A percentile compares a stretch with the other conserved stretches of the same genome.
Evolutionary conservation across 2,329 filamentous ascomycete species (phyloP).

Genomic region (Xylariaceae sp.): DNA sequence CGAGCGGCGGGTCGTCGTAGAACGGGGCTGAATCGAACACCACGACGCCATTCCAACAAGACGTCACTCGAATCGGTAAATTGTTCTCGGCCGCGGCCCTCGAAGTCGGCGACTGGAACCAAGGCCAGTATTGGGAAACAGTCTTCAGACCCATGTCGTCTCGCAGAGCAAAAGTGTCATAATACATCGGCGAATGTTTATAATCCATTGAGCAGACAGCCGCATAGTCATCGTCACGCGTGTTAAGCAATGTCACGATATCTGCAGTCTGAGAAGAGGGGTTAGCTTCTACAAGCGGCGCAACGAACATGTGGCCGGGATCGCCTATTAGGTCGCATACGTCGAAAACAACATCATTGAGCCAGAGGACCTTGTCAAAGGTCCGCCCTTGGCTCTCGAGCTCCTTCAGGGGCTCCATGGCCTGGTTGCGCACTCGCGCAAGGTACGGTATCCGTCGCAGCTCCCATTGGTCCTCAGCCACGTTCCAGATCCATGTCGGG

Average conservation of each 20-base stretch:
- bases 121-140: conserved; percentile 52
- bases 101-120: conserved; percentile 44
- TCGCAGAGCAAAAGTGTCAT: conserved; percentile 58
- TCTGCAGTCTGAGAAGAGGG: conserved; percentile 35
- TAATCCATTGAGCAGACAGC: conserved; percentile 59
- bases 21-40: conserved; percentile 43
- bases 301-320: conserved; percentile 15
- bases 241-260: conserved; percentile 48
- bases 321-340: conserved; percentile 30
- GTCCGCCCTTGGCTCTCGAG: conserved; percentile 43
- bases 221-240: conserved; percentile 50
- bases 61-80: conserved; percentile 53
- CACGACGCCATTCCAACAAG: conserved; percentile 64
- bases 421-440: conserved; percentile 56
- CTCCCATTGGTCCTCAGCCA: conserved; percentile 46
- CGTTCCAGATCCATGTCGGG: conserved; percentile 57
- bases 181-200: conserved; percentile 47
- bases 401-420: conserved; percentile 52
- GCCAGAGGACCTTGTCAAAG: conserved; percentile 54
- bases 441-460: conserved; percentile 65
- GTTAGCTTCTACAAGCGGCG: conserved; percentile 16
- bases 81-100: conserved; percentile 44
- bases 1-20: conserved; percentile 41
- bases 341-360: conserved; percentile 58
- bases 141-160: conserved; percentile 50